Conservation (phyloP, 2,329 filamentous ascomycete species). For the Colletotrichum zoysiae region DNA sequence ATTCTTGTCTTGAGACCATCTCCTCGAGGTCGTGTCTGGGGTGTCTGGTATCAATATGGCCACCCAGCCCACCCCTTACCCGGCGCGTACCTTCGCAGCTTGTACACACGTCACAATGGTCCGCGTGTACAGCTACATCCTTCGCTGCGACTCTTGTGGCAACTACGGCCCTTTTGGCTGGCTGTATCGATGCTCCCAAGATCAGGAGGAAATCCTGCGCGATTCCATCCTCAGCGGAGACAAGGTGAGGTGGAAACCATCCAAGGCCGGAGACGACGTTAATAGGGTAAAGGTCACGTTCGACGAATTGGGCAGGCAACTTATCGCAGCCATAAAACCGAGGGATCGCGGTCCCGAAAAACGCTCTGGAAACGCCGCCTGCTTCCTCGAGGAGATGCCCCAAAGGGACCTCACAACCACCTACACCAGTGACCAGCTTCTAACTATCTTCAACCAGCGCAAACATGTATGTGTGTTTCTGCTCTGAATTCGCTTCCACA, state of each 20-base stretch:
- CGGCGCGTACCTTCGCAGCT: conserved; percentile 20
- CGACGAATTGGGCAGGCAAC: conserved; percentile 50
- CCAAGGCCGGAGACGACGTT: conserved; percentile 40
- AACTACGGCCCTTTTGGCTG: conserved; percentile 72
- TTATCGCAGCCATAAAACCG: conserved; percentile 51
- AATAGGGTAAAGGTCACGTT: conserved; percentile 48
- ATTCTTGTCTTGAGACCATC: neutral
- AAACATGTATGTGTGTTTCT: conserved; percentile 55
- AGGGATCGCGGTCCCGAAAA: conserved; percentile 56
- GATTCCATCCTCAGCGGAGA: conserved; percentile 51
- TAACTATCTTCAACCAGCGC: conserved; percentile 62
- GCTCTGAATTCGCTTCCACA: neutral
- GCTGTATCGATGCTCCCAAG: conserved; percentile 80
- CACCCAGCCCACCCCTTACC: conserved; percentile 2
- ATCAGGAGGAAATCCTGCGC: conserved; percentile 59
- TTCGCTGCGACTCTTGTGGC: conserved; percentile 70
- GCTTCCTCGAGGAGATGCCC: conserved; percentile 59
- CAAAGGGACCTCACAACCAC: conserved; percentile 53
- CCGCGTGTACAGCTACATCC: conserved; percentile 68
- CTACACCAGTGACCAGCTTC: conserved; percentile 63
- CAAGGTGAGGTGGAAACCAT: conserved; percentile 43
- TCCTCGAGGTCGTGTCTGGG: conserved; percentile 13
- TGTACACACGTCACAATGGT: conserved; percentile 80
- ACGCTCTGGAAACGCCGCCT: conserved; percentile 56
- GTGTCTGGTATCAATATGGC: conserved; percentile 27